These are phyloP conservation scores for Saccharomyces eubayanus DNA, from an alignment of 805 yeast species.

Conservation along the genomic window DNA sequence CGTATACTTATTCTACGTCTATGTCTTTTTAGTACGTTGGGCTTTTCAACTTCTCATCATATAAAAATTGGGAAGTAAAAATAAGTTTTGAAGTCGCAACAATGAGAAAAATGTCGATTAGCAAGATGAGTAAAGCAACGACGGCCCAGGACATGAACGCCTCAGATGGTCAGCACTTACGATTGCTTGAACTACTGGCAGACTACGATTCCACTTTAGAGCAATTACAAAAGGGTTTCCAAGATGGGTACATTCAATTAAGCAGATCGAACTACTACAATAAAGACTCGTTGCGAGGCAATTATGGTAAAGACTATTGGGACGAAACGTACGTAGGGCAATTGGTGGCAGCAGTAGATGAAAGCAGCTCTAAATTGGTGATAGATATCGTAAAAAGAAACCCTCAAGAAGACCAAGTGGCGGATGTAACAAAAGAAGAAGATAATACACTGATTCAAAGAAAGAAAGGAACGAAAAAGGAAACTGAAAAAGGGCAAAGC, in stretches of 20 bases:
- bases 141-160: neutral
- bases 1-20: neutral
- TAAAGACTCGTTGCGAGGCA: slow-evolving; percentile 25
- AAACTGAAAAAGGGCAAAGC: slow-evolving; percentile 3
- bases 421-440: neutral
- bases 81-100: neutral
- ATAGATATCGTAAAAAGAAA: slow-evolving; percentile 5
- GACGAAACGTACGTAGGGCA: slow-evolving; percentile 25
- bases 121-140: neutral
- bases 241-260: slow-evolving; percentile 22
- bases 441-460: slow-evolving; percentile 1
- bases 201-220: slow-evolving; percentile 23
- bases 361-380: slow-evolving; percentile 1
- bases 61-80: neutral
- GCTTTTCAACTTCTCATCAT: neutral
- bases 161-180: slow-evolving; percentile 1
- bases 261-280: slow-evolving; percentile 29
- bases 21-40: neutral
- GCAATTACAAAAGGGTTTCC: slow-evolving; percentile 19
- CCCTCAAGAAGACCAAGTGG: neutral
- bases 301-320: slow-evolving; percentile 29
- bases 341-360: neutral
- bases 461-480: neutral
- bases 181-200: slow-evolving; percentile 15
- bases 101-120: neutral